Percentiles rank a stretch among this genome's conserved stretches.
Evolutionary conservation across 2,329 filamentous ascomycete species (phyloP).

Genomic region (Cytospora mali): DNA sequence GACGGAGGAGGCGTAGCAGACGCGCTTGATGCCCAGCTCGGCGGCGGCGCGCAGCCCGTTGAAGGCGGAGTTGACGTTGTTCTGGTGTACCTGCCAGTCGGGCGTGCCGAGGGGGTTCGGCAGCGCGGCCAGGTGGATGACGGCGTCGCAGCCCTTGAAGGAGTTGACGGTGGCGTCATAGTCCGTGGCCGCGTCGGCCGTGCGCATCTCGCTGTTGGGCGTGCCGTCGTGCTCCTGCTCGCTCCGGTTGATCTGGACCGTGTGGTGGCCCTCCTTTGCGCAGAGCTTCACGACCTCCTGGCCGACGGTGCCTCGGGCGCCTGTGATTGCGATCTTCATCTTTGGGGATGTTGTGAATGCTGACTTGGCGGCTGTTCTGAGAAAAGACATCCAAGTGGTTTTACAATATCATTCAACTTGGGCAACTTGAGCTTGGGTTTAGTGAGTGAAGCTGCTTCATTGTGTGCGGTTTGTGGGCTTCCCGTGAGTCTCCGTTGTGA

Average conservation of each 20-base stretch:
- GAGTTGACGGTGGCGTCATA: constrained; percentile 36
- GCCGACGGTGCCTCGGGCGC: constrained; percentile 40
- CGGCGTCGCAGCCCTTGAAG: constrained; percentile 6
- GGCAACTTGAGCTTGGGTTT: background rate
- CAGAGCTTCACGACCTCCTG: constrained; percentile 37
- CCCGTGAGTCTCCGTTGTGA: background rate
- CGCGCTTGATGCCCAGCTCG: constrained; percentile 38
- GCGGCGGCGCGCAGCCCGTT: constrained; percentile 43
- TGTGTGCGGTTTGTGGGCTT: background rate
- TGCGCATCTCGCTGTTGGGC: constrained; percentile 39
- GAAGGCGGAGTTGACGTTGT: constrained; percentile 42
- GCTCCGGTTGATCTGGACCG: constrained; percentile 40
- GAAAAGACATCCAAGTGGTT: background rate
- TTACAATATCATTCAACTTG: background rate
- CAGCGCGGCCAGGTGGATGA: constrained; percentile 36
- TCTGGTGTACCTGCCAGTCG: constrained; percentile 39
- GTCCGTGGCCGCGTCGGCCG: constrained; percentile 37
- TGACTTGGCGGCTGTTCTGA: background rate
- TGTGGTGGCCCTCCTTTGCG: constrained; percentile 37
- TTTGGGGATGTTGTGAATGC: background rate
- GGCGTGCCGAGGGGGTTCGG: constrained; percentile 39
- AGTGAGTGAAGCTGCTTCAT: background rate
- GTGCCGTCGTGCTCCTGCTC: constrained; percentile 36
- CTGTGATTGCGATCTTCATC: constrained; percentile 46
- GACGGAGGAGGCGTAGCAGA: constrained; percentile 43